These are phyloP conservation scores for Boletus fagicola DNA, from an alignment of 768 basidiomycete species.

Conservation along the genomic window DNA sequence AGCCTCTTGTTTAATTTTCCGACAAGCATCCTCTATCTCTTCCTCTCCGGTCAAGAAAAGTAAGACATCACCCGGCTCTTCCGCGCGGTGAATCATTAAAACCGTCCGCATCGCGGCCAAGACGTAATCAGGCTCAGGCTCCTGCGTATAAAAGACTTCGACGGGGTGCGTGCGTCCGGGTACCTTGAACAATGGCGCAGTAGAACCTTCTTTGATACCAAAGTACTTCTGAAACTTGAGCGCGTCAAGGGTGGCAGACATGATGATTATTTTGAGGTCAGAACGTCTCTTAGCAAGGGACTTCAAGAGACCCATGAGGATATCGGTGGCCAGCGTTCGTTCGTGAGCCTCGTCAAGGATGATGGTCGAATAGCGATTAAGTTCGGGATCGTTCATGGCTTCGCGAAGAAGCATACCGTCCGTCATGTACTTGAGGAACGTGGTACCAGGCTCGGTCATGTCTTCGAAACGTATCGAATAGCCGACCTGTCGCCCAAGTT, in stretches of 20 bases:
- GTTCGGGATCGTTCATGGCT: conserved; percentile 93
- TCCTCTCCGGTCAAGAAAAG: conserved; percentile 98
- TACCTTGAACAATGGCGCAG: conserved; percentile 84
- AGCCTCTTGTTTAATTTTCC: conserved; percentile 88
- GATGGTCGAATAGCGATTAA: conserved; percentile 92
- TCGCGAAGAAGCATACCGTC: conserved; percentile 99
- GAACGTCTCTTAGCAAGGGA: conserved; percentile 70
- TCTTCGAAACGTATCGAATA: conserved; percentile 99
- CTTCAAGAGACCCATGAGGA: conserved; percentile 97
- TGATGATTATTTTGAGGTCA: conserved; percentile 96
- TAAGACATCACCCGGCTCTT: conserved; percentile 89
- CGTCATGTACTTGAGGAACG: conserved; percentile 99
- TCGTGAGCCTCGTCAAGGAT: conserved; percentile 99
- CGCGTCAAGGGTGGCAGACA: conserved; percentile 97
- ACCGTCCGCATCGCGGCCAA: conserved; percentile 96
- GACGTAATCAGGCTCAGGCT: conserved; percentile 93
- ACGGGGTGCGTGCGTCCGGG: conserved; percentile 94
- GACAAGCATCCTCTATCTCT: conserved; percentile 95
- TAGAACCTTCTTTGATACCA: conserved; percentile 38
- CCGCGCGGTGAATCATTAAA: conserved; percentile 94
- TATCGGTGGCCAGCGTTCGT: conserved; percentile 95
- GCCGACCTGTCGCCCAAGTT: conserved; percentile 92
- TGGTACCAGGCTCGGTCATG: conserved; percentile 73
- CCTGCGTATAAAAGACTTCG: conserved; percentile 91
- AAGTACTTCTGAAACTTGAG: conserved; percentile 98